Base-by-base conservation (phyloP, 164 flowering plant species). In the Chloranthus sessilifolius region DNA sequence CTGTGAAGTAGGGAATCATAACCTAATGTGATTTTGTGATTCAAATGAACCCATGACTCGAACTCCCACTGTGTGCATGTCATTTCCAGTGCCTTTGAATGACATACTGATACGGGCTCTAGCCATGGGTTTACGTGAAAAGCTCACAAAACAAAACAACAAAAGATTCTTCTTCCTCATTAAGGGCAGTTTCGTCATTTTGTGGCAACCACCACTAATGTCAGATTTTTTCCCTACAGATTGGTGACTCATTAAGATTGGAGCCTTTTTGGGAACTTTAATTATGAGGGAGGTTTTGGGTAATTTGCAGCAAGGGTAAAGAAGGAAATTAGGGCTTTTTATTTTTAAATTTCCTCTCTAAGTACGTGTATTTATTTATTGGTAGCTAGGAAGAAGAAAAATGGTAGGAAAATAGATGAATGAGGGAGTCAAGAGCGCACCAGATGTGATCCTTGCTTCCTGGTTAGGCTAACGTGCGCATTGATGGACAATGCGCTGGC, bases 401-500 rank as follows among this genome's bases (percentile, higher is more conserved):
- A 17, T 12, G 63, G 17, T 19, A 25, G 15, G 1, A 25, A 28
- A 24, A 23, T 24, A 31, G 17, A n/a, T 15, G 48, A 15, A 26
- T 24, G 45, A 45, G 68, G 95, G 68, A 87, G 97, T 90, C 98
- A 90, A 87, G 98, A 90, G 75, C 98, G 98, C 91, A 90, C 98
- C 98, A 90, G 73, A 43, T 60, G 55, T 50, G 59, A 72, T 74
- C 88, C 90, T 77, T 59, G 74, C 67, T 64, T 54, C 21, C 44
- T 65, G 78, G 74, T 71, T 16, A 45, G 67, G 71, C 60, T 47
- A 51, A 36, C 7, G 17, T 20, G 41, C 40, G 50, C 57, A 15
- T 31, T 47, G 45, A 24, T 25, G n/a, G 22, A 23, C 5, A 9
- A 43, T 21, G 51, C 19, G 43, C 39, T 45, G 43, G 63, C 63